Evolutionary conservation across 768 basidiomycete species (phyloP), one percentile per base, ranked within the genome.

Genomic region (Panaeolus papilionaceus): DNA sequence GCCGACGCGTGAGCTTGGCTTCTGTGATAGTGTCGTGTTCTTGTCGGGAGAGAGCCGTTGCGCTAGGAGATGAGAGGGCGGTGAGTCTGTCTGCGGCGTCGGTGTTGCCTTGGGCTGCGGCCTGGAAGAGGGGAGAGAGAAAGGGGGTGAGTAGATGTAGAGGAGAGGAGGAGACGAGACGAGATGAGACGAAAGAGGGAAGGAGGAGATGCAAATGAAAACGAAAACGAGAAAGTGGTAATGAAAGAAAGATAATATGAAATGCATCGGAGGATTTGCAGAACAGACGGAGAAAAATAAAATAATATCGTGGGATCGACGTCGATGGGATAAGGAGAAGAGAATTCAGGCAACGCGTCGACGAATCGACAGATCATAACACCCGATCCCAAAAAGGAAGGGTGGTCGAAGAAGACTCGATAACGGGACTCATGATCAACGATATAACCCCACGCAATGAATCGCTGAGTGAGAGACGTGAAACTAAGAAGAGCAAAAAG

Each of bases 1-100:
- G 88, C 69, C 89, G 92, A 0, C 96, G 84, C 8, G 96, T 91
- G 54, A 99, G 88, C 66, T 89, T 95, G 64, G 79, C 80, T 73
- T 95, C 91, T 8, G 95, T 92, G 69, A 93, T 86, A 0, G 79
- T 79, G 68, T 96, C 89, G 79, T 98, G 95, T 70, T 97, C 92
- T 65, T 87, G 82, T 20, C 95, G 83, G 0, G 92, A 92, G 20
- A 98, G 84, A 0, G 88, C 54, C 0, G 47, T 18, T 1, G 47
- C 47, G 0, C 82, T 77, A 0, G 90, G 84, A 44, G 86, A 83
- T 0, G 85, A 83, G 11, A 98, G 83, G 0, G 92, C 96, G 0
- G 78, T 75, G 38, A 98, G 82, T 1, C 96, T 90, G 18, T 89
- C 88, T 2, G 78, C 73, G 0, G 97, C 97, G 72, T 99, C 97